phyloP scores from a whole-genome alignment of 2,329 filamentous ascomycete genomes.

The Lecanosticta acicola region DNA sequence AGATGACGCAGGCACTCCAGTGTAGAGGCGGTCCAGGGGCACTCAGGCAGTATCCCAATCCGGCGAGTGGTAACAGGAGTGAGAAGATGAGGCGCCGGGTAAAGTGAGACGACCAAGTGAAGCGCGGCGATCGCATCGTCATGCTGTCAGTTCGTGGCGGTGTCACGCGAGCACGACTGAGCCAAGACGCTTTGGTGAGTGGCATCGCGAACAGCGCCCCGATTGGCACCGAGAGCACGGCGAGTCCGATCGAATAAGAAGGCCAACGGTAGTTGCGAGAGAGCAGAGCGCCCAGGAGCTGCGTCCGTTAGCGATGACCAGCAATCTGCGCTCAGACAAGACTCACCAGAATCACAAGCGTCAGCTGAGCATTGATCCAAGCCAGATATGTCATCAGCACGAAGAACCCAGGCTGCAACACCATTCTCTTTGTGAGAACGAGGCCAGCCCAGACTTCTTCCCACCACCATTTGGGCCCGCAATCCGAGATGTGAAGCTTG shows the following conservation, averaged over 20 bases:
- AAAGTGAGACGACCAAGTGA: conserved; percentile 68
- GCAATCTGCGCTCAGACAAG: background rate
- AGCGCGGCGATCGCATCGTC: conserved; percentile 55
- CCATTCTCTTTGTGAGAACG: conserved; percentile 62
- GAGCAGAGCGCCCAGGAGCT: conserved; percentile 63
- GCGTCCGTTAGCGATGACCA: conserved; percentile 9
- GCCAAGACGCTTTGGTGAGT: conserved; percentile 64
- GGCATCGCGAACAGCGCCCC: conserved; percentile 66
- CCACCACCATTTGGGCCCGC: conserved; percentile 69
- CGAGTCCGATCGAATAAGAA: conserved; percentile 61
- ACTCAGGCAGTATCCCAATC: conserved; percentile 61
- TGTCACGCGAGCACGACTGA: conserved; percentile 59
- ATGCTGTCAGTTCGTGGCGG: conserved; percentile 60
- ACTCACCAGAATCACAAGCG: conserved; percentile 63
- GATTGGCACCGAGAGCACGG: conserved; percentile 60
- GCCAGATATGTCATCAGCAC: conserved; percentile 65
- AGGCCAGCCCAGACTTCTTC: conserved; percentile 69
- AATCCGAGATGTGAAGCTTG: conserved; percentile 67
- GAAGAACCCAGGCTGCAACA: conserved; percentile 68
- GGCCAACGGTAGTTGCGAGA: conserved; percentile 62
- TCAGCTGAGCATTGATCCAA: conserved; percentile 74
- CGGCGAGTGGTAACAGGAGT: conserved; percentile 60
- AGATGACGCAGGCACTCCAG: conserved; percentile 58
- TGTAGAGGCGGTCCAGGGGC: conserved; percentile 58
- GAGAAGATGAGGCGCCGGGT: conserved; percentile 64